These are phyloP conservation scores for Rhipidocladum racemiflorum DNA, from an alignment of 176 grass and related monocot species.

Conservation along the genomic window DNA sequence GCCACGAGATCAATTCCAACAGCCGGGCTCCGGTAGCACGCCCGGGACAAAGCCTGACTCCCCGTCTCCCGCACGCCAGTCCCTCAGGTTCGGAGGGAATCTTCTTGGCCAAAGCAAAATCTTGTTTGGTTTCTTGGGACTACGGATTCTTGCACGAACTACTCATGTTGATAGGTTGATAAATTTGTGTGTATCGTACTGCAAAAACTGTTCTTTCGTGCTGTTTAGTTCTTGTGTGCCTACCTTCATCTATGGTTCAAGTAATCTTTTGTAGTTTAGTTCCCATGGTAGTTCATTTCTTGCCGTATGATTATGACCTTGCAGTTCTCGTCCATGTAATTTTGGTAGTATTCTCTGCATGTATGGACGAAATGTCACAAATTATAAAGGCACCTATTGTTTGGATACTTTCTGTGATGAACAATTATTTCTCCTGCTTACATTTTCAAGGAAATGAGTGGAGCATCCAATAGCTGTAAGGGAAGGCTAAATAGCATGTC, in stretches of 20 bases:
- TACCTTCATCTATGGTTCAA: background rate
- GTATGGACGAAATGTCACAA: slow-evolving; percentile 19
- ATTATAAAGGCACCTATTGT: background rate
- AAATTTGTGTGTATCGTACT: background rate
- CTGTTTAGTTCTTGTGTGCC: background rate
- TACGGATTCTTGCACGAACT: background rate
- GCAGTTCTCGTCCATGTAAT: too few species aligned
- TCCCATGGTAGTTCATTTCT: too few species aligned
- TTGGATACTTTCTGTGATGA: background rate
- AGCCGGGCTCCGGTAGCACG: background rate
- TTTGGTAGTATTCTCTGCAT: too few species aligned
- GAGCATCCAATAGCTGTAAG: slow-evolving; percentile 72
- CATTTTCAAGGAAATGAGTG: too few species aligned
- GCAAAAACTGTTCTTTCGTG: background rate
- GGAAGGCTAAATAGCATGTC: slow-evolving; percentile 76
- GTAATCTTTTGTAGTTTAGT: background rate
- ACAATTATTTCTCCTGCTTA: too few species aligned
- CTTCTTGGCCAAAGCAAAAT: background rate
- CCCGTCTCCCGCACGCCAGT: slow-evolving; percentile 37
- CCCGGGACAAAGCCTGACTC: background rate
- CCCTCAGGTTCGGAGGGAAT: slow-evolving; percentile 31
- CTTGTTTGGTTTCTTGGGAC: background rate
- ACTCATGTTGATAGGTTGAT: background rate
- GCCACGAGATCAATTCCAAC: too few species aligned
- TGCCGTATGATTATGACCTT: too few species aligned